Evolutionary conservation across 345 rosid genomes (phyloP), one percentile per base, ranked within the genome.

Genomic region (Moringa oleifera): DNA sequence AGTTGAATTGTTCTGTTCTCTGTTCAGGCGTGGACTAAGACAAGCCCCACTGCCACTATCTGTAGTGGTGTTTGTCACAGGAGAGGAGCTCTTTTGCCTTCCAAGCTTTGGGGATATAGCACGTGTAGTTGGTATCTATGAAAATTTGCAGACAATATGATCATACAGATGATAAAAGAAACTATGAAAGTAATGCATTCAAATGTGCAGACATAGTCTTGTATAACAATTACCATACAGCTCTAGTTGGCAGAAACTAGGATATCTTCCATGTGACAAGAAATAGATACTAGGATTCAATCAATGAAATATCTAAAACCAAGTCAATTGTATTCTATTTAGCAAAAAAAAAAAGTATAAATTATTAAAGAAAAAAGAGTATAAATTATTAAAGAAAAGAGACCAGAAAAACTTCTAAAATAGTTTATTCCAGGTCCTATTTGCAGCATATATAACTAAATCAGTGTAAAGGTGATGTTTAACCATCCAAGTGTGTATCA

Each of bases 81-180:
- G 60, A 1, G 63, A 41, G 15, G 66, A 69, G 66, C 63, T 81
- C 85, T 90, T 93, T 72, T 80, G 56, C 77, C 97, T 88, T 72
- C 98, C 98, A 8, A 93, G 89, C 81, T 93, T 93, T 23, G 98
- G 98, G 51, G 98, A 88, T 72, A 12, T 82, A 31, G 97, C 76
- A 47, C 98, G 89, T 8, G 98, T 93, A 28, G 88, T 86, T 51
- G 98, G 97, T 79, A 88, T 86, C 98, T 93, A 47, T 21, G 59
- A 63, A 53, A 72, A 53, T 67, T 13, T 55, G 24, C 10, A 24
- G 15, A 18, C 13, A 18, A 47, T 47, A 47, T 47, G 2, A 47
- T 47, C 2, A 53, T 57, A 55, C 19, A 16, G 11, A 31, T 59
- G 36, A n/a, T n/a, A n/a, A n/a, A n/a, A n/a, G n/a, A n/a, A n/a